Evolutionary conservation across 176 grass and related monocot genomes (phyloP), one percentile per base, ranked within the genome.

Genomic region (Triticum turgidum): DNA sequence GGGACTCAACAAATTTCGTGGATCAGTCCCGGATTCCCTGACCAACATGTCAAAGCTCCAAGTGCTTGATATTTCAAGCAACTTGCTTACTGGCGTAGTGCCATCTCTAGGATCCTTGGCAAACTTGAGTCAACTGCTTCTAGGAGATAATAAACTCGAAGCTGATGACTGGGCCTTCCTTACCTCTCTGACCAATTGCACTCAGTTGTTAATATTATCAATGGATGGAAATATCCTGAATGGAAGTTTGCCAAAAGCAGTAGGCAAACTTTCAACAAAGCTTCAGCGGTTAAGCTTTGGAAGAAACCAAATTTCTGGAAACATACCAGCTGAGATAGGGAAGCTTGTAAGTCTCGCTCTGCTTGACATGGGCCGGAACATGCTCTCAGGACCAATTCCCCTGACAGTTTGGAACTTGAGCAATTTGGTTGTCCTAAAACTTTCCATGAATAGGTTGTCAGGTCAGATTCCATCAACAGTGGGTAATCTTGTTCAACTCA

Each of bases 301-400:
- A 17, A 39, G 71, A 3, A 92, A 92, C 51, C 73, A 38, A n/a
- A 84, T 89, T 5, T 24, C 70, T 0, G 87, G 84, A 81, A 65
- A 1, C 21, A 75, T 92, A 87, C 80, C 88, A 87, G 14, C 30
- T 68, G 83, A 76, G 29, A 84, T 92, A 70, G 82, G 87, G n/a
- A 92, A 83, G 1, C 33, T 90, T 14, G 59, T 73, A 18, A 85
- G 80, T 38, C 82, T 97, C 35, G 33, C 25, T 54, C 21, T 61
- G 1, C 58, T 97, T 78, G 33, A 51, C 21, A 87, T 97, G 79
- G 34, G 74, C 7, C 21, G 84, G 18, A 97, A 94, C 38, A 86
- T 76, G 76, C 85, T 93, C 63, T 84, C 87, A 45, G 89, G 87
- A n/a, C 3, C 22, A 44, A 93, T 97, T 80, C 95, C 92, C 9